Evolutionary conservation across 192 early-diverging fungal genomes (phyloP).

Genomic region (Mortierella hygrophila): DNA sequence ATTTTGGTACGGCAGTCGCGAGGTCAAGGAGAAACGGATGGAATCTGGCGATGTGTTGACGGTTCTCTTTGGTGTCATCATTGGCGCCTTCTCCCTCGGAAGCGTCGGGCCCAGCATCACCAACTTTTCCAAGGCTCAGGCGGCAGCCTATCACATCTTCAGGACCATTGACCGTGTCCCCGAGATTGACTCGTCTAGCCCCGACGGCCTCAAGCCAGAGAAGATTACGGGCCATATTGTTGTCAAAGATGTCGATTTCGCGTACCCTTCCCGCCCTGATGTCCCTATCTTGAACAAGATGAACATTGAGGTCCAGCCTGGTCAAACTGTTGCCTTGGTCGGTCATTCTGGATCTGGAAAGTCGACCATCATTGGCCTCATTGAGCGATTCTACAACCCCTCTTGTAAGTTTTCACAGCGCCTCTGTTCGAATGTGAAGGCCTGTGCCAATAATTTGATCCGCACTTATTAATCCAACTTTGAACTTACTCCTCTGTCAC

Average conservation of each 20-base stretch:
- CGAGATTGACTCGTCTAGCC: constrained; percentile 72
- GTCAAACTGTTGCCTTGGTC: constrained; percentile 74
- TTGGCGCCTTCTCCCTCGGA: constrained; percentile 68
- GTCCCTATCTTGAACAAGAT: constrained; percentile 84
- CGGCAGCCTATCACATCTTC: constrained; percentile 87
- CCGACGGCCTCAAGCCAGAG: constrained; percentile 60
- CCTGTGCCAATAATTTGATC: neutral
- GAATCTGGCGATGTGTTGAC: constrained; percentile 71
- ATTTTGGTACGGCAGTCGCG: constrained; percentile 83
- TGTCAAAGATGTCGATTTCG: constrained; percentile 82
- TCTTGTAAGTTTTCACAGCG: constrained; percentile 11
- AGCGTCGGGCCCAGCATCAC: constrained; percentile 77
- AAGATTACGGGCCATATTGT: constrained; percentile 76
- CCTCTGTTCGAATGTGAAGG: neutral
- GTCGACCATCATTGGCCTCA: constrained; percentile 84
- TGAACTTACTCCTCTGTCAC: neutral
- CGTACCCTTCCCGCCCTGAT: constrained; percentile 88
- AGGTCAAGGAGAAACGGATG: constrained; percentile 21
- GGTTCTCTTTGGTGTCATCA: constrained; percentile 91
- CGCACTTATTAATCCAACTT: neutral
- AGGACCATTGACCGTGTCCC: constrained; percentile 86
- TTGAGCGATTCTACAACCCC: constrained; percentile 91
- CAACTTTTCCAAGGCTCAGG: constrained; percentile 81
- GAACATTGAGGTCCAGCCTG: constrained; percentile 75
- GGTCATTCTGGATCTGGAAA: constrained; percentile 84